These are phyloP conservation scores for Ogataea henricii DNA, from an alignment of 805 yeast species.

Conservation along the genomic window DNA sequence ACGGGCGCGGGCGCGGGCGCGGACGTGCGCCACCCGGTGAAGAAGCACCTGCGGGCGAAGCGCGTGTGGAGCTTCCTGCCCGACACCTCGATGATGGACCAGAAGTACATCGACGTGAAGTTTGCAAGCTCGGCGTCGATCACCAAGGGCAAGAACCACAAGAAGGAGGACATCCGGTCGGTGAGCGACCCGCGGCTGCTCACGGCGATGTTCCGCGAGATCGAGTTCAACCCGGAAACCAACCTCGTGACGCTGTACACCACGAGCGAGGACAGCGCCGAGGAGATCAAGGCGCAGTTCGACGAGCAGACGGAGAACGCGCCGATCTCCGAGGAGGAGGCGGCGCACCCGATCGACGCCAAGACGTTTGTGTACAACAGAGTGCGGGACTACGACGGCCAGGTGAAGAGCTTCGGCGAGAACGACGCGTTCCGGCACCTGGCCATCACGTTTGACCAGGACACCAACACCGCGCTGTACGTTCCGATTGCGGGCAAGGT, in stretches of 20 bases:
- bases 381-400: conserved; percentile 79
- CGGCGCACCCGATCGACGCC: conserved; percentile 37
- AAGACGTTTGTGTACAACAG: conserved; percentile 59
- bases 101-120: conserved; percentile 64
- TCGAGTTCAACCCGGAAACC: conserved; percentile 62
- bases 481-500: conserved; percentile 77
- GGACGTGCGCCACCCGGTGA: conserved; percentile 73
- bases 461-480: conserved; percentile 63
- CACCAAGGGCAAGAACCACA: conserved; percentile 37
- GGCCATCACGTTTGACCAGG: conserved; percentile 61
- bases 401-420: conserved; percentile 44
- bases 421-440: conserved; percentile 59
- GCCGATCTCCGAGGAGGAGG: conserved; percentile 49
- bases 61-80: conserved; percentile 82
- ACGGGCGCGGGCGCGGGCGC: conserved; percentile 38
- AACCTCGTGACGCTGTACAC: conserved; percentile 75
- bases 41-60: conserved; percentile 71
- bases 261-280: conserved; percentile 45
- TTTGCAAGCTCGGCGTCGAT: conserved; percentile 60
- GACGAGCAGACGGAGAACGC: conserved; percentile 53
- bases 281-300: conserved; percentile 42
- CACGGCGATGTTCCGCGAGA: conserved; percentile 73
- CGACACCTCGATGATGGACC: conserved; percentile 88
- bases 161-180: conserved; percentile 34
- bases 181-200: conserved; percentile 41